Evolutionary conservation across 2,329 filamentous ascomycete species (phyloP).

Genomic region (Colletotrichum camelliae): DNA sequence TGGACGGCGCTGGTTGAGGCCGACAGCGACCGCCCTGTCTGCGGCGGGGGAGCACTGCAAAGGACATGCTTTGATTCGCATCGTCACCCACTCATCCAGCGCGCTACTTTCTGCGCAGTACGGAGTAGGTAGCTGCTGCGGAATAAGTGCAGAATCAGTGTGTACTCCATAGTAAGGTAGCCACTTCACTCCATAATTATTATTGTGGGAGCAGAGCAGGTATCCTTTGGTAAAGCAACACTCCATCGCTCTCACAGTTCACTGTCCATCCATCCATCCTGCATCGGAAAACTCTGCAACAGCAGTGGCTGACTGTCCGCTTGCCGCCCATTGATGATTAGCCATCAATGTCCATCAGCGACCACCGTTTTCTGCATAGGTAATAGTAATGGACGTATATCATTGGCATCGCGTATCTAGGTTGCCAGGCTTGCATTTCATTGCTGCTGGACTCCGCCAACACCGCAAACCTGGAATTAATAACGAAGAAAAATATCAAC

Average conservation of each 20-base stretch:
- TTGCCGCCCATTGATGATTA: background rate
- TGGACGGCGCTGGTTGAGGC: background rate
- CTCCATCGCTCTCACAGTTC: background rate
- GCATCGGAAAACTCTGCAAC: conserved; percentile 21
- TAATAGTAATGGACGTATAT: background rate
- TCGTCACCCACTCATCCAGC: conserved; percentile 1
- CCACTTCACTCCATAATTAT: background rate
- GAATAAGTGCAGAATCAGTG: background rate
- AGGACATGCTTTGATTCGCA: background rate
- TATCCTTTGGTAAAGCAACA: background rate
- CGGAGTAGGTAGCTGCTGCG: background rate
- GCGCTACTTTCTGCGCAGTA: background rate
- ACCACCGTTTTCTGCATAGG: background rate
- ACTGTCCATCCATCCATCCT: background rate
- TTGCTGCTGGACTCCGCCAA: background rate
- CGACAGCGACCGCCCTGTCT: conserved; percentile 11
- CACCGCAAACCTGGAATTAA: background rate
- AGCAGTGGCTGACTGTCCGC: background rate
- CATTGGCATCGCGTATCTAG: background rate
- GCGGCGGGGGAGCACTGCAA: background rate
- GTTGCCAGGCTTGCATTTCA: background rate
- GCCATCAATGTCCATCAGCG: background rate
- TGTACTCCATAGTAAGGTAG: background rate
- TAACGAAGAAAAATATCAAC: background rate
- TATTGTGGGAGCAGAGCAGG: background rate